These are phyloP conservation scores for Cladobotryum mycophilum DNA, from an alignment of 2,329 filamentous ascomycete species.

Conservation along the genomic window DNA sequence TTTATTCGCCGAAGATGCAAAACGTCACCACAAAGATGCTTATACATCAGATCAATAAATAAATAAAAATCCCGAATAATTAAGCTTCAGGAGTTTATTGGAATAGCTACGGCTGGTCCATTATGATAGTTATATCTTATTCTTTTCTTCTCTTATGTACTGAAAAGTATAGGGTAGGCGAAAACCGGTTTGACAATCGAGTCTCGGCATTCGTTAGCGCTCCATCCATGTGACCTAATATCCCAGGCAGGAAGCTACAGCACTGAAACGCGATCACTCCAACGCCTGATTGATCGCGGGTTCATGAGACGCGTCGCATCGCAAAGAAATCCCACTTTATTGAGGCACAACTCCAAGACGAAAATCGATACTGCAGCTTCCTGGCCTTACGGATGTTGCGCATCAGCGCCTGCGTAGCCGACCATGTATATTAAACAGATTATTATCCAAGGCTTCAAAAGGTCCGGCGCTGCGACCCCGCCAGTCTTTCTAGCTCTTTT, in stretches of 20 bases:
- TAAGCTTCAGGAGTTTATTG: background rate
- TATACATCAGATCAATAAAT: background rate
- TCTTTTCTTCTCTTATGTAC: too few species aligned
- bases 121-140: too few species aligned
- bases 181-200: too few species aligned
- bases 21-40: background rate
- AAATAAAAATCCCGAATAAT: too few species aligned
- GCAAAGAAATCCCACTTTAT: conserved; percentile 9
- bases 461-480: conserved; percentile 45
- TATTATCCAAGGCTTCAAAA: conserved; percentile 99
- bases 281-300: conserved; percentile 12
- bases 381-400: conserved; percentile 29
- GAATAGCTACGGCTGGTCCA: too few species aligned
- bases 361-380: conserved; percentile 20
- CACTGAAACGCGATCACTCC: conserved; percentile 21
- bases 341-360: conserved; percentile 10
- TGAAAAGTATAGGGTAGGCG: conserved; percentile 1
- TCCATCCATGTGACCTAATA: conserved; percentile 1
- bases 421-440: conserved; percentile 99
- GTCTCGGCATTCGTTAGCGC: too few species aligned
- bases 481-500: background rate
- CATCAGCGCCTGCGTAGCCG: conserved; percentile 32
- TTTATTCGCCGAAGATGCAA: background rate
- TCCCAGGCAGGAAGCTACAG: conserved; percentile 21
- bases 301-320: conserved; percentile 15